Evolutionary conservation across 257 asterid genomes (phyloP), one percentile per base, ranked within the genome.

Genomic region (Solanum verrucosum): DNA sequence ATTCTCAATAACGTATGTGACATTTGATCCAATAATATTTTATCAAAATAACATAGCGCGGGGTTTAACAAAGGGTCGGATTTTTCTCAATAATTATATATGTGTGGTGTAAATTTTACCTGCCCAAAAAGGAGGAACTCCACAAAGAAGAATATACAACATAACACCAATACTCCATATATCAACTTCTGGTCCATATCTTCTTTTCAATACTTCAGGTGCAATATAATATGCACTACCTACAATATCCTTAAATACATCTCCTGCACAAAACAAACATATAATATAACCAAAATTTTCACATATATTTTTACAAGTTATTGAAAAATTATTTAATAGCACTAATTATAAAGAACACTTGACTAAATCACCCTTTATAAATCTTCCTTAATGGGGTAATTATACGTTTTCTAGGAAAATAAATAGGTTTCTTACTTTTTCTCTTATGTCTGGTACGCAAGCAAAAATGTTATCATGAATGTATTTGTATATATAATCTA

Each of bases 181-280:
- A 89, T 95, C 98, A 56, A 94, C 99, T 65, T 96, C 98, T 18
- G 98, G 98, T 34, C 99, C 99, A 71, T 96, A 96, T 68, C 89
- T 94, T 87, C 98, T 93, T 90, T 96, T 96, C 93, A 95, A 86
- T 25, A 96, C 99, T 84, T 96, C 98, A 2, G 99, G 99, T 34
- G 99, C 99, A 46, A 96, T 96, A 72, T 96, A 96, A 86, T 96
- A 96, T 35, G 99, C 98, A 90, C 99, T 96, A 9, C 99, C 99
- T 72, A 96, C 98, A 1, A 96, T 95, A 90, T 96, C 99, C 31
- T 95, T 95, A 90, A 94, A 96, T 12, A 37, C 83, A 2, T 95
- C 98, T 70, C 98, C 98, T 96, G 95, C 89, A 86, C 49, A 38
- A 59, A 68, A 13, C 37, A 31, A 34, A 49, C 15, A 7, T 1